Conservation (phyloP, 176 grass and related monocot genomes). For the Leersia perrieri region DNA sequence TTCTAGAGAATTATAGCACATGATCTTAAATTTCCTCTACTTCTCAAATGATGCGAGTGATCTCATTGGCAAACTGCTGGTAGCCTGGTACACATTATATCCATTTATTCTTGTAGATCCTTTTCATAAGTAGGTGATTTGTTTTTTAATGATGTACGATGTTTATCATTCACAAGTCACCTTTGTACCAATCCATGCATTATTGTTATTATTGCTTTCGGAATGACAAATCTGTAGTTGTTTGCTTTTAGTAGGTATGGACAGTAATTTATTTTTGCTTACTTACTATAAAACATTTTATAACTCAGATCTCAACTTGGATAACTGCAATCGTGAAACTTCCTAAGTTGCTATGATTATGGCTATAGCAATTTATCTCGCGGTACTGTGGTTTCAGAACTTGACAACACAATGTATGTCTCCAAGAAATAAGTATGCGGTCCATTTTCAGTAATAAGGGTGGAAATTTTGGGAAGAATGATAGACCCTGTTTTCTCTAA, state of each 20-base stretch:
- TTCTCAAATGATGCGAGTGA: slow-evolving; percentile 83
- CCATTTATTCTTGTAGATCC: background rate
- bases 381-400: too few relatives aligned
- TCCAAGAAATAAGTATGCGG: too few relatives aligned
- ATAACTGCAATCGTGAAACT: background rate
- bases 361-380: too few relatives aligned
- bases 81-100: slow-evolving; percentile 56
- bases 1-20: slow-evolving; percentile 93
- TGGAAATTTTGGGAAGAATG: background rate
- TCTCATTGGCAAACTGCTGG: slow-evolving; percentile 88
- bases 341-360: too few relatives aligned
- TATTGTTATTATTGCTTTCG: too few relatives aligned
- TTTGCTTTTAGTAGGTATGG: background rate
- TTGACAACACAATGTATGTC: too few relatives aligned
- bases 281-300: background rate
- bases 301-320: background rate
- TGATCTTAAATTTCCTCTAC: slow-evolving; percentile 75
- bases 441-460: too few relatives aligned
- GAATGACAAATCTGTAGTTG: background rate
- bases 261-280: background rate
- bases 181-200: too few relatives aligned
- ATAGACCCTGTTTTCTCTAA: background rate
- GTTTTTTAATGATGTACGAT: background rate
- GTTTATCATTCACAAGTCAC: background rate
- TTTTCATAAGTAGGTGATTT: background rate